phyloP scores from a whole-genome alignment of 164 flowering plant genomes.

The Aristolochia fimbriata region DNA sequence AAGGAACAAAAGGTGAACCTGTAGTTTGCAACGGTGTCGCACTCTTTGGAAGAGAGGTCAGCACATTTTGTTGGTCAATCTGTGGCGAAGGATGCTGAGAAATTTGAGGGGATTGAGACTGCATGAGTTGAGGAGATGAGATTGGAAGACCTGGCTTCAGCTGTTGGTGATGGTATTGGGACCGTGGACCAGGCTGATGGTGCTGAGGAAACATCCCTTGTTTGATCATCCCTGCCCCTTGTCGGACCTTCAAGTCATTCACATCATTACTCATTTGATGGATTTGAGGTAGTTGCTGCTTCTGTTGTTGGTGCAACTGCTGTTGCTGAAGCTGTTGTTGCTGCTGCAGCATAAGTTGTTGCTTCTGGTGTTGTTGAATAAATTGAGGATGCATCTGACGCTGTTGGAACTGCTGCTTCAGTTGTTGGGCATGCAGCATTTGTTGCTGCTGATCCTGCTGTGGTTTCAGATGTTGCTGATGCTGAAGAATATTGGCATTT shows the following conservation, averaged over 20 bases:
- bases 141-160: slow-evolving; percentile 61
- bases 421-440: slow-evolving; percentile 36
- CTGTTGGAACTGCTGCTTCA: slow-evolving; percentile 45
- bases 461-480: slow-evolving; percentile 44
- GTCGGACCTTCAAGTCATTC: slow-evolving; percentile 56
- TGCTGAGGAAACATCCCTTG: slow-evolving; percentile 54
- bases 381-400: slow-evolving; percentile 45
- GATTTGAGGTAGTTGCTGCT: slow-evolving; percentile 42
- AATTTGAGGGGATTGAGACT: slow-evolving; percentile 65
- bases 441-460: slow-evolving; percentile 38
- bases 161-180: slow-evolving; percentile 44
- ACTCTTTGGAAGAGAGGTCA: slow-evolving; percentile 39
- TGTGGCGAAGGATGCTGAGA: slow-evolving; percentile 74
- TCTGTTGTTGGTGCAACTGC: slow-evolving; percentile 18
- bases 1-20: slow-evolving; percentile 66
- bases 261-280: slow-evolving; percentile 46
- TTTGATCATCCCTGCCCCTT: slow-evolving; percentile 30
- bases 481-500: slow-evolving; percentile 44
- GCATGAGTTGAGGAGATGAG: slow-evolving; percentile 62
- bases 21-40: slow-evolving; percentile 74
- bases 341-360: slow-evolving; percentile 22
- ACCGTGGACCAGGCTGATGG: slow-evolving; percentile 38
- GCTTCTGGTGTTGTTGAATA: slow-evolving; percentile 33
- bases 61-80: slow-evolving; percentile 67
- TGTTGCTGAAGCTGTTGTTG: slow-evolving; percentile 15